A percentile compares a stretch with the other conserved stretches of the same genome.
These are phyloP conservation scores for Eremothecium cymbalariae DNA, from an alignment of 1,139 yeast genomes.

Conservation along the genomic window DNA sequence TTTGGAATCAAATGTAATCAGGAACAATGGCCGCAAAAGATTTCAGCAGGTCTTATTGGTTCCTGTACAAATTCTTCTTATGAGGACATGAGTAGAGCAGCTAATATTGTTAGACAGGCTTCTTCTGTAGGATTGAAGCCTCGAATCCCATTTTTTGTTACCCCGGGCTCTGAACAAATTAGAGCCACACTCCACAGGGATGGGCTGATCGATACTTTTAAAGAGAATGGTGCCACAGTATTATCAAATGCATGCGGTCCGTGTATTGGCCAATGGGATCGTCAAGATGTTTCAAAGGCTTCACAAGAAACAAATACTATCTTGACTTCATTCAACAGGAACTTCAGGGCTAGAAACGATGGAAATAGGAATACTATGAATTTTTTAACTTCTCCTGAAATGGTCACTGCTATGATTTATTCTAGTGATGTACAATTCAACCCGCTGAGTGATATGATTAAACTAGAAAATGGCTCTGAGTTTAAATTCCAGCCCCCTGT, in stretches of 20 bases:
- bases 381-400: slow-evolving; percentile 92
- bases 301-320: slow-evolving; percentile 67
- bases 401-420: slow-evolving; percentile 93
- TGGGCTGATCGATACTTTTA: slow-evolving; percentile 84
- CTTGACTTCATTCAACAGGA: slow-evolving; percentile 98
- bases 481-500: slow-evolving; percentile 68
- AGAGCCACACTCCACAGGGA: slow-evolving; percentile 98
- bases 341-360: slow-evolving; percentile 96
- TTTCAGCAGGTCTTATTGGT: slow-evolving; percentile 94
- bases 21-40: slow-evolving; percentile 90
- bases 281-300: slow-evolving; percentile 91
- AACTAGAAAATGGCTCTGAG: slow-evolving; percentile 52
- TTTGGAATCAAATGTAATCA: slow-evolving; percentile 81
- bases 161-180: slow-evolving; percentile 99
- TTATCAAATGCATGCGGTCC: slow-evolving; percentile 99
- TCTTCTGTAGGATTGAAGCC: slow-evolving; percentile 83
- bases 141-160: slow-evolving; percentile 83
- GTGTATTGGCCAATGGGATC: slow-evolving; percentile 99
- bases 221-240: slow-evolving; percentile 90
- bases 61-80: slow-evolving; percentile 99
- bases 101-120: slow-evolving; percentile 88
- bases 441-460: slow-evolving; percentile 72
- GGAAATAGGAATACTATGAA: slow-evolving; percentile 97
- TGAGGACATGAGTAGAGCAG: slow-evolving; percentile 98
- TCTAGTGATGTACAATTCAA: slow-evolving; percentile 86